Conservation (phyloP, 257 asterid species). For the Solanum habrochaites region DNA sequence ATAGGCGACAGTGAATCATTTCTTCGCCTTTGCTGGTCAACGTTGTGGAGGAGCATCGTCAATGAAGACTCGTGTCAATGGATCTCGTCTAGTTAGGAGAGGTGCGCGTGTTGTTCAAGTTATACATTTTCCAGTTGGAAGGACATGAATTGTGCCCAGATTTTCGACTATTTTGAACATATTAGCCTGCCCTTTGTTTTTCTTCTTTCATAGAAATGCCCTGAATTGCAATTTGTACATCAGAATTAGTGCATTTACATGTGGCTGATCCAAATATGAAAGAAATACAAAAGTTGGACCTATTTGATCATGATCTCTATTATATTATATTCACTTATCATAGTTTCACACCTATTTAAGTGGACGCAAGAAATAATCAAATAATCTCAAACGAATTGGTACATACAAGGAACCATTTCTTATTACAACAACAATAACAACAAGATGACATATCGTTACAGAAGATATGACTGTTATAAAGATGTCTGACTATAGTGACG, state of each 20-base stretch:
- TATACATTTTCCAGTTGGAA: neutral
- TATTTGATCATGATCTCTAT: neutral
- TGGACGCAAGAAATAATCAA: neutral
- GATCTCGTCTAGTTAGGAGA: neutral
- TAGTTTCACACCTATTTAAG: neutral
- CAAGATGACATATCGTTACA: neutral
- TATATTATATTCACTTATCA: too few species aligned
- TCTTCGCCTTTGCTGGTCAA: neutral
- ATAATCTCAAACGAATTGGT: neutral
- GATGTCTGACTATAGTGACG: neutral
- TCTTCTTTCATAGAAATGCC: neutral
- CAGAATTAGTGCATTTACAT: neutral
- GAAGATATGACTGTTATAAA: neutral
- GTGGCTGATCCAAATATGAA: neutral
- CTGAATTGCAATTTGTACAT: neutral
- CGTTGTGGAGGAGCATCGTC: neutral
- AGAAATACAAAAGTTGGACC: neutral
- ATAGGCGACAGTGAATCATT: constrained; percentile 31
- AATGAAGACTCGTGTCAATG: neutral
- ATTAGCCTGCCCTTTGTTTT: neutral
- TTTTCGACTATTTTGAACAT: neutral
- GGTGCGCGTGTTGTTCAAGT: neutral
- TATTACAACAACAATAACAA: neutral
- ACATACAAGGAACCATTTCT: neutral
- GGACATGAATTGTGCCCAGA: neutral